These are phyloP conservation scores for Cladophialophora chaetospira DNA, from an alignment of 2,329 filamentous ascomycete species.

Conservation along the genomic window DNA sequence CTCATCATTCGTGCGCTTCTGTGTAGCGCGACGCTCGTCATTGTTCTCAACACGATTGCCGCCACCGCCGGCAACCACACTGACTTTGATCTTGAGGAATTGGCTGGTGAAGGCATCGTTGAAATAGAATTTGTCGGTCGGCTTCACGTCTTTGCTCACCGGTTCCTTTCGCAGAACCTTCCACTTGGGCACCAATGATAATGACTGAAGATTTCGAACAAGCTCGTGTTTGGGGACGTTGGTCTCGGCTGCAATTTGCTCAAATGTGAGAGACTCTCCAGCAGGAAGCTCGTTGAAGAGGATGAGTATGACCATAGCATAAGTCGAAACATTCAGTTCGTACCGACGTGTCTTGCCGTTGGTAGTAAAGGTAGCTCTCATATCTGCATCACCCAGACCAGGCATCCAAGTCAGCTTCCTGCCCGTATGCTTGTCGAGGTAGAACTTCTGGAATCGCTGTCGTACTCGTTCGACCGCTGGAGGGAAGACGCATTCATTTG, in stretches of 20 bases:
- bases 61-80: constrained; percentile 71
- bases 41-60: constrained; percentile 82
- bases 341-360: constrained; percentile 75
- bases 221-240: constrained; percentile 76
- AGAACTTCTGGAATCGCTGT: constrained; percentile 84
- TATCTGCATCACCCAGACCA: constrained; percentile 78
- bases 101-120: constrained; percentile 81
- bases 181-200: constrained; percentile 81
- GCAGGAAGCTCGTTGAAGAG: constrained; percentile 78
- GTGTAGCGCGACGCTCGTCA: constrained; percentile 56
- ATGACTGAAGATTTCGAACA: constrained; percentile 73
- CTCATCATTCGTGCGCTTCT: constrained; percentile 54
- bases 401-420: constrained; percentile 82
- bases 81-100: constrained; percentile 84
- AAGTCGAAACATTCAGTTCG: constrained; percentile 89
- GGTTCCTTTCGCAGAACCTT: constrained; percentile 80
- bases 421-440: constrained; percentile 82
- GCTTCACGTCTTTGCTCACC: constrained; percentile 73
- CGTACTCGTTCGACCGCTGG: constrained; percentile 72
- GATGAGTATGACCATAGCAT: constrained; percentile 84
- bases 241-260: constrained; percentile 81
- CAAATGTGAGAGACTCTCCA: constrained; percentile 57
- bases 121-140: constrained; percentile 77
- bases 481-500: constrained; percentile 69
- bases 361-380: constrained; percentile 76